Conservation (phyloP, 1,139 yeast species). For the Hanseniaspora uvarum region DNA sequence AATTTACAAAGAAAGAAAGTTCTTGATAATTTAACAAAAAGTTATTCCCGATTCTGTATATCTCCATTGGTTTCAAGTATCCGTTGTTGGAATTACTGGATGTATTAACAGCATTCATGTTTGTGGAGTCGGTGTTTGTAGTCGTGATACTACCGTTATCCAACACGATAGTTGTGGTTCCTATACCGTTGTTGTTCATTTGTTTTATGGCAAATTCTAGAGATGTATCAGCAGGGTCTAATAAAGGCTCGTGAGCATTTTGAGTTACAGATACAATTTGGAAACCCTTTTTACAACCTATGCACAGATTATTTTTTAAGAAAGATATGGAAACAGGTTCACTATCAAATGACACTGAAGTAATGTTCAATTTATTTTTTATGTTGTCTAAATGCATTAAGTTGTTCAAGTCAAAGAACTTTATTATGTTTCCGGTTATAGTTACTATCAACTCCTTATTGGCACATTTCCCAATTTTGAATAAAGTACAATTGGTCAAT, state of each 20-base stretch:
- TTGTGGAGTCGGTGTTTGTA: neutral
- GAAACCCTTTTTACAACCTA: constrained; percentile 93
- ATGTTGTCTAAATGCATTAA: constrained; percentile 35
- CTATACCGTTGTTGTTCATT: constrained; percentile 15
- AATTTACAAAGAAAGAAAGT: constrained; percentile 85
- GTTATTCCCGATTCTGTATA: constrained; percentile 79
- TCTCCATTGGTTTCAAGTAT: constrained; percentile 71
- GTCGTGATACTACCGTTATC: constrained; percentile 26
- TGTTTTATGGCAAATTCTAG: constrained; percentile 83
- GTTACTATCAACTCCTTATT: constrained; percentile 85
- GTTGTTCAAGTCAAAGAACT: constrained; percentile 75
- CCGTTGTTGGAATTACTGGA: constrained; percentile 14
- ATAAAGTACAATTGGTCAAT: constrained; percentile 74
- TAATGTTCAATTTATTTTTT: constrained; percentile 32
- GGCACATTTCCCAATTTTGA: constrained; percentile 85
- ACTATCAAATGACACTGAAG: constrained; percentile 70
- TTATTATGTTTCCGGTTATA: constrained; percentile 64
- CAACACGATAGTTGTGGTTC: constrained; percentile 13
- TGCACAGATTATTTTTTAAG: constrained; percentile 75
- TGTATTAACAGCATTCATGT: constrained; percentile 10
- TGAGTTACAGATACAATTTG: constrained; percentile 65
- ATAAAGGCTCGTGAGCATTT: constrained; percentile 57
- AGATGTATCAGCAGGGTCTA: constrained; percentile 95
- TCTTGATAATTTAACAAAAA: constrained; percentile 81
- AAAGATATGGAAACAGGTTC: constrained; percentile 90